These are phyloP conservation scores for Pterocarpus santalinus DNA, from an alignment of 306 rosid genomes.

Conservation along the genomic window DNA sequence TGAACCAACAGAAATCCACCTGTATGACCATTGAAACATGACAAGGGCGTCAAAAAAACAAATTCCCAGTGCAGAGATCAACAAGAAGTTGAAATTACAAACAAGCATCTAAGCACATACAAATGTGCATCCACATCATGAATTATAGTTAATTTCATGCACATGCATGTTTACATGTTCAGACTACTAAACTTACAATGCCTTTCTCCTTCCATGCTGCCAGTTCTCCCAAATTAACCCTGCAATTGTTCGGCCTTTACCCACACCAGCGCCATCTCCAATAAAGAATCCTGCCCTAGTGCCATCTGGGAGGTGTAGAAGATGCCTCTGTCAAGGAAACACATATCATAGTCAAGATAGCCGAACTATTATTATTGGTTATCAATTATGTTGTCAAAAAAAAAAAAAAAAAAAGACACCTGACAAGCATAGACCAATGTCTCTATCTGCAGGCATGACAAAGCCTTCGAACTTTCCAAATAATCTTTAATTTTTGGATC, in stretches of 20 bases:
- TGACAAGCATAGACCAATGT: slow-evolving; percentile 96
- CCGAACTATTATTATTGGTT: slow-evolving; percentile 34
- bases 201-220: slow-evolving; percentile 83
- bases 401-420: slow-evolving; percentile 56
- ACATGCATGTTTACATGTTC: slow-evolving; percentile 25
- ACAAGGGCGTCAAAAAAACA: slow-evolving; percentile 50
- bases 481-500: slow-evolving; percentile 75
- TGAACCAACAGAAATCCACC: slow-evolving; percentile 99
- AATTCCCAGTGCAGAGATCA: slow-evolving; percentile 25
- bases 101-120: neutral
- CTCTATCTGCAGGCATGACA: slow-evolving; percentile 98
- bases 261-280: slow-evolving; percentile 99
- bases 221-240: slow-evolving; percentile 98
- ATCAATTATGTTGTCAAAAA: slow-evolving; percentile 52
- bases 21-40: slow-evolving; percentile 56
- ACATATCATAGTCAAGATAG: slow-evolving; percentile 49
- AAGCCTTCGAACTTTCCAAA: slow-evolving; percentile 70
- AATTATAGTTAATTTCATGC: slow-evolving; percentile 34
- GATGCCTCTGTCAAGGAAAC: slow-evolving; percentile 84
- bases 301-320: slow-evolving; percentile 77
- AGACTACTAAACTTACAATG: slow-evolving; percentile 75
- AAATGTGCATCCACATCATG: slow-evolving; percentile 21
- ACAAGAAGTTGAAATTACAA: slow-evolving; percentile 19
- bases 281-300: slow-evolving; percentile 91
- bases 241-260: slow-evolving; percentile 97